Percentiles rank a stretch among this genome's conserved stretches.
Evolutionary conservation across 768 basidiomycete genomes (phyloP).

Genomic region (Nidularia pulvinata): DNA sequence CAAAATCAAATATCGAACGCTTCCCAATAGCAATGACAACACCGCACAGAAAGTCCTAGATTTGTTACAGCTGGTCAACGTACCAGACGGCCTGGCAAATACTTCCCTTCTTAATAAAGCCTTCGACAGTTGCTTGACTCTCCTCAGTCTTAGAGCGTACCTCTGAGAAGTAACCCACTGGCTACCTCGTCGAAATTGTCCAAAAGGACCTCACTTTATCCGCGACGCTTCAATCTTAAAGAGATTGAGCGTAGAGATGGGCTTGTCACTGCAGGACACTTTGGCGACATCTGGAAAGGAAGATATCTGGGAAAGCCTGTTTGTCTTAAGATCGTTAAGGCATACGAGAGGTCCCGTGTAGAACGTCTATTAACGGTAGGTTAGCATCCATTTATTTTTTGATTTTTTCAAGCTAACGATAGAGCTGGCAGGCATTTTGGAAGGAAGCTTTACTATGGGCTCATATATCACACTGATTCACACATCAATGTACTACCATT

Average conservation of each 20-base stretch:
- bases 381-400: not conserved
- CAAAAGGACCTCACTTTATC: not conserved
- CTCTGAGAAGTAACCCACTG: not conserved
- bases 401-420: not conserved
- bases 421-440: slow-evolving; percentile 19
- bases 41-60: slow-evolving; percentile 7
- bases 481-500: slow-evolving; percentile 36
- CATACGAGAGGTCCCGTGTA: slow-evolving; percentile 16
- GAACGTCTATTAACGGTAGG: slow-evolving; percentile 17
- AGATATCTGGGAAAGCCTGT: slow-evolving; percentile 11
- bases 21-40: slow-evolving; percentile 2
- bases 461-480: slow-evolving; percentile 20
- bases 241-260: slow-evolving; percentile 8
- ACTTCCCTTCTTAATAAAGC: not conserved
- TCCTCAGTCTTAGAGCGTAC: not conserved
- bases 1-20: slow-evolving; percentile 2
- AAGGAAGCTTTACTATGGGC: slow-evolving; percentile 27
- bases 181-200: not conserved
- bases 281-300: slow-evolving; percentile 24
- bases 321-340: slow-evolving; percentile 20
- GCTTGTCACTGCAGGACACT: slow-evolving; percentile 16
- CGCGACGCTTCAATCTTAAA: slow-evolving; percentile 2
- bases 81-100: no score
- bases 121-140: not conserved
- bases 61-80: slow-evolving; percentile 6